Evolutionary conservation across 2,329 filamentous ascomycete genomes (phyloP), one percentile per base, ranked within the genome.

Genomic region (Neophaeococcomyces mojaviensis): DNA sequence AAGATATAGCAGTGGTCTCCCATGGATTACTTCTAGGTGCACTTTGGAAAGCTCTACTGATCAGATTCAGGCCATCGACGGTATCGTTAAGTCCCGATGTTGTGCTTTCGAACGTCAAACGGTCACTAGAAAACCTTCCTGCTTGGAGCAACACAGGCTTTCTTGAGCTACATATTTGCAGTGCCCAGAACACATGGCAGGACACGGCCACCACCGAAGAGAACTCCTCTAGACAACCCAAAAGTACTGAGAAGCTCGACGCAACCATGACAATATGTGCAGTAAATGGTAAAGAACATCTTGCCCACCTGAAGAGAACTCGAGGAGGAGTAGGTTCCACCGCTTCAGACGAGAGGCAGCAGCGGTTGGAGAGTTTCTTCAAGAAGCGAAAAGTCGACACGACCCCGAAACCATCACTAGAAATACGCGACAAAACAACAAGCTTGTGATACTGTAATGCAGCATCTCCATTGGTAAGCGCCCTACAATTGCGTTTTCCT

Each of bases 271-370:
- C 69, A 6, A 72, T 94, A 22, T 63, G 77, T 37, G 69, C 69
- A 4, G 72, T 88, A 52, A 90, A 95, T 60, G 77, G 76, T 50
- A 74, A 77, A 49, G 74, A 78, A 3, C 89, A 96, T 64, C 74
- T 95, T 2, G 66, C 70, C 36, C 79, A 81, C 22, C 68, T 95
- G 48, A 89, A 82, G 62, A 84, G 87, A 64, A 90, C 87, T 7
- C 72, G 83, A 19, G 86, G 87, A 24, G 88, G 88, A 3, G 84
- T 95, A 47, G 88, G 88, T 45, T 92, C 84, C 56, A 75, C 84
- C 32, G 74, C 76, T 46, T 82, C 86, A 60, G 88, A 96, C 61
- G 73, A 77, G 9, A 80, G 74, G 38, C 89, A 95, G 63, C 81
- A 76, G 59, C 87, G 77, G 15, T 76, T 96, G 56, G 79, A 86